Base-by-base conservation (phyloP, 768 basidiomycete species). In the Mycena haematopus region DNA sequence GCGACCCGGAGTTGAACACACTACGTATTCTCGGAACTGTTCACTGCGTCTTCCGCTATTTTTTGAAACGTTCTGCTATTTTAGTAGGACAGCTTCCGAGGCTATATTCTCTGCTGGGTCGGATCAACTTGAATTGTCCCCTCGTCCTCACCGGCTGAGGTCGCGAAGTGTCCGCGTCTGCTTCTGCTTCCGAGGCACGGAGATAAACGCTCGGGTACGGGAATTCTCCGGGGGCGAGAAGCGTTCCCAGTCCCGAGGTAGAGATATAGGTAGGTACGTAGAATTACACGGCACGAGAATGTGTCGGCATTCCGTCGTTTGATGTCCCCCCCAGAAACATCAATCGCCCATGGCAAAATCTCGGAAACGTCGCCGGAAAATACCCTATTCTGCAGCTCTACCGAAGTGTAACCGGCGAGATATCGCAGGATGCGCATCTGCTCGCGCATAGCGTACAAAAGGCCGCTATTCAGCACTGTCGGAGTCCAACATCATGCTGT, bases 381-480 rank as follows among this genome's bases (percentile, higher is more conserved):
- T 57, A 29, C 46, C 52, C 52, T 47, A 46, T 60, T 54, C 52
- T 53, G 59, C 45, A 36, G 59, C 59, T 60, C 49, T 52, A 52
- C 58, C 58, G 58, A 59, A 45, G 40, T 59, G 52, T 52, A 52
- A 53, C 45, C 59, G 52, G 52, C 47, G 47, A 60, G 51, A 60
- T 47, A 54, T 54, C 42, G 33, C 51, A 59, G 58, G 42, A 59
- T 52, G 42, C 51, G 58, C 58, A 49, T 49, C n/a, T n/a, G n/a
- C n/a, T 50, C 27, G 47, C 49, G 36, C 56, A 42, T 47, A 58
- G 51, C 59, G 52, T 61, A 61, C 60, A 61, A 61, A 61, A 61
- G 14, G 59, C 42, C 52, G 45, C 52, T 53, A 3, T 22, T 46
- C 54, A 51, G n/a, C 53, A 56, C 38, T 51, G 38, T 56, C 49